Conservation (phyloP, 2,329 filamentous ascomycete genomes). For the Bisporella sp. region DNA sequence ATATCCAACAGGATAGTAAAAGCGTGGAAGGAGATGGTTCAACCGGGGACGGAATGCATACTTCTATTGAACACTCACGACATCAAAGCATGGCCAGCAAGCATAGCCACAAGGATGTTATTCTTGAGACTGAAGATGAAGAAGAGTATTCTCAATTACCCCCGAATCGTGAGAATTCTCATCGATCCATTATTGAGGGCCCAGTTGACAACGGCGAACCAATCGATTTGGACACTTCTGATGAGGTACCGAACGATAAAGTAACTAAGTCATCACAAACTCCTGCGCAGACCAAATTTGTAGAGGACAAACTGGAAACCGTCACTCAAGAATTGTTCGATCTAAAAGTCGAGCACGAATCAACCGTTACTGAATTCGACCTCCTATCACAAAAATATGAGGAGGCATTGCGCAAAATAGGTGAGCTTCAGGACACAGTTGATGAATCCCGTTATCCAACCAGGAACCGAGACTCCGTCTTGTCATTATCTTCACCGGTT, state of each 20-base stretch:
- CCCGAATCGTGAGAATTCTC: constrained; percentile 11
- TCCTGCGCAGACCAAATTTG: constrained; percentile 75
- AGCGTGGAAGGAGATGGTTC: constrained; percentile 27
- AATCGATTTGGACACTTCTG: constrained; percentile 1
- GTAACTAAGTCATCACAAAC: constrained; percentile 41
- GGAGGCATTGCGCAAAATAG: constrained; percentile 72
- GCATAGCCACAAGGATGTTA: constrained; percentile 46
- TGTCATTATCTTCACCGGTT: constrained; percentile 43
- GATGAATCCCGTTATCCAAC: constrained; percentile 67
- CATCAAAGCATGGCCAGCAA: constrained; percentile 47
- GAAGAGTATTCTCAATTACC: constrained; percentile 13
- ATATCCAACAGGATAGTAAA: constrained; percentile 57
- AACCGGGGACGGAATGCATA: constrained; percentile 38
- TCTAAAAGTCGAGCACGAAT: constrained; percentile 84
- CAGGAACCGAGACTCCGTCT: constrained; percentile 42
- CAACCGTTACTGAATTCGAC: constrained; percentile 73
- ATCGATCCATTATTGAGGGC: constrained; percentile 24
- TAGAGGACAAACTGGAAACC: constrained; percentile 86
- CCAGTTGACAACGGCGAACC: constrained; percentile 26
- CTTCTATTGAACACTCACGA: constrained; percentile 44
- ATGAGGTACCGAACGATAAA: constrained; percentile 25
- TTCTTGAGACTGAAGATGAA: constrained; percentile 40
- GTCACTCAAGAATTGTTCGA: constrained; percentile 90
- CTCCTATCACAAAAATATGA: constrained; percentile 84
- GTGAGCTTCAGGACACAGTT: constrained; percentile 77